Evolutionary conservation across 768 basidiomycete genomes (phyloP).

Genomic region (Psilocybe subaeruginosa): DNA sequence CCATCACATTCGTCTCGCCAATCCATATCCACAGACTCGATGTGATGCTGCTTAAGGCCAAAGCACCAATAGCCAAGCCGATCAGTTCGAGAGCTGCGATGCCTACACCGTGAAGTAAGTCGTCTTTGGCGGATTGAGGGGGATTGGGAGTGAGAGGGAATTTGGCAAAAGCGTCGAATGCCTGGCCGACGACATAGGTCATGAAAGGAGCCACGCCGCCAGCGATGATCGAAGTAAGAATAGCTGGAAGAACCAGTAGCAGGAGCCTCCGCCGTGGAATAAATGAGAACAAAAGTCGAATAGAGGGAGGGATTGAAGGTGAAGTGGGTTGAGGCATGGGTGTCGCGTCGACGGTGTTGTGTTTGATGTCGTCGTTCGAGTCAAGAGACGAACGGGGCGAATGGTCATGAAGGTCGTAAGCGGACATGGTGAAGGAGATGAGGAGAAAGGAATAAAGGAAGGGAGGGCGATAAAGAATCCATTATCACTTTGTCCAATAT

Average conservation of each 20-base stretch:
- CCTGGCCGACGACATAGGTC: slow-evolving; percentile 79
- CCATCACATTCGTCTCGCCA: slow-evolving; percentile 79
- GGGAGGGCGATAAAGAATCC: background rate
- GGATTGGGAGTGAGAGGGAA: slow-evolving; percentile 37
- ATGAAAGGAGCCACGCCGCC: slow-evolving; percentile 85
- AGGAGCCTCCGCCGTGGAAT: slow-evolving; percentile 59
- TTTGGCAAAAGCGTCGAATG: slow-evolving; percentile 71
- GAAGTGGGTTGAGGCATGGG: background rate
- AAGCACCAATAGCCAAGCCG: slow-evolving; percentile 63
- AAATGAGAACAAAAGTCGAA: slow-evolving; percentile 70
- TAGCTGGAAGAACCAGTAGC: slow-evolving; percentile 64
- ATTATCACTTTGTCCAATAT: background rate
- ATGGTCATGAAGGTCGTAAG: background rate
- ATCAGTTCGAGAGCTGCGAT: slow-evolving; percentile 67
- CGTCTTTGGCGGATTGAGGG: slow-evolving; percentile 44
- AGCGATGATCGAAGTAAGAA: slow-evolving; percentile 59
- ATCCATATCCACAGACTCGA: slow-evolving; percentile 86
- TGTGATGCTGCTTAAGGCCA: slow-evolving; percentile 75
- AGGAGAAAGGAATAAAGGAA: background rate
- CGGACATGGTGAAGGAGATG: background rate
- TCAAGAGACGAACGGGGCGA: background rate
- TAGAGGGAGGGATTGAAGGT: slow-evolving; percentile 42
- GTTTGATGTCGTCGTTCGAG: background rate
- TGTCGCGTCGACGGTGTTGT: background rate
- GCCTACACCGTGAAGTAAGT: slow-evolving; percentile 59